A percentile compares a stretch with the other conserved stretches of the same genome.
These are phyloP conservation scores for Kockovaella imperatae DNA, from an alignment of 768 basidiomycete species.

Conservation along the genomic window DNA sequence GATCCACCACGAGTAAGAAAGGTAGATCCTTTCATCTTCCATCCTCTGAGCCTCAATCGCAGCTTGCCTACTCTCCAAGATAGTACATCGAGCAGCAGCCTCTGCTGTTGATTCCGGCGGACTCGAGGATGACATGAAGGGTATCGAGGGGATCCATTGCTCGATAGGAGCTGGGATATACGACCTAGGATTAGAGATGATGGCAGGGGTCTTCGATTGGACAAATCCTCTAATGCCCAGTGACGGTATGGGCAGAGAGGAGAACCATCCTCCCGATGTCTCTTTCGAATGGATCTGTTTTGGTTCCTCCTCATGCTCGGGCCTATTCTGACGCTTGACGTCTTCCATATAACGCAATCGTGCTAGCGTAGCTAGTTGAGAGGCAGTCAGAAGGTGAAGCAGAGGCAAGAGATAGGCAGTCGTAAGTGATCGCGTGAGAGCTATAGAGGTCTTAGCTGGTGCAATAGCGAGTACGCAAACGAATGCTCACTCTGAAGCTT, in stretches of 20 bases:
- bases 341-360: slow-evolving; percentile 58
- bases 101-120: too few species aligned
- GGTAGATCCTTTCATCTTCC: slow-evolving; percentile 67
- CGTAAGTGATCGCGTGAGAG: slow-evolving; percentile 79
- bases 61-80: slow-evolving; percentile 9
- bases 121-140: neutral
- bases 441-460: slow-evolving; percentile 47
- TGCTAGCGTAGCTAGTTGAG: slow-evolving; percentile 79
- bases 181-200: slow-evolving; percentile 17
- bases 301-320: neutral
- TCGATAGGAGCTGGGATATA: slow-evolving; percentile 15
- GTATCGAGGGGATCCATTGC: slow-evolving; percentile 3
- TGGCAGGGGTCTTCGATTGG: neutral
- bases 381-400: slow-evolving; percentile 72
- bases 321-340: slow-evolving; percentile 61
- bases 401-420: slow-evolving; percentile 78
- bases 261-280: slow-evolving; percentile 9
- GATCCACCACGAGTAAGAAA: slow-evolving; percentile 89
- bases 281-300: neutral
- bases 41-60: slow-evolving; percentile 38
- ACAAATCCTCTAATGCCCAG: neutral
- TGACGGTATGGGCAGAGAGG: neutral
- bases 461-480: slow-evolving; percentile 42
- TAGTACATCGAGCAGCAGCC: slow-evolving; percentile 18
- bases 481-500: slow-evolving; percentile 66